phyloP scores from a whole-genome alignment of 345 rosid species.

The Bretschneidera sinensis region DNA sequence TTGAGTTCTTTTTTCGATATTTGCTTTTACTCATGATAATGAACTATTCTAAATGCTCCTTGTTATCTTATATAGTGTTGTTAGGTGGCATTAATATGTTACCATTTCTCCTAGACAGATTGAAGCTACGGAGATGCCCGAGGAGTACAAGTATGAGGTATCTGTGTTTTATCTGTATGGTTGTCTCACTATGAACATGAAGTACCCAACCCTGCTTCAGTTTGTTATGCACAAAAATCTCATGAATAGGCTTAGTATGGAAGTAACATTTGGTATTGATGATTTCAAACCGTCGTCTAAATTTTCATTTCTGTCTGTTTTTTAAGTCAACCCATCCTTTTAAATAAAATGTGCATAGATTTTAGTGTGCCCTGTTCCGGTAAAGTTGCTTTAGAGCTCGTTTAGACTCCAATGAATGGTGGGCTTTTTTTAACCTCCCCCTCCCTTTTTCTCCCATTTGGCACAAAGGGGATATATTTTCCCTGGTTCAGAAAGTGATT shows the following conservation, averaged over 20 bases:
- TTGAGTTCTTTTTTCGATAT: background rate
- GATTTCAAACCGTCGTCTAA: too few relatives aligned
- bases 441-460: background rate
- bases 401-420: too few relatives aligned
- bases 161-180: background rate
- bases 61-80: conserved; percentile 2
- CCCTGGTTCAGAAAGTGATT: conserved; percentile 1
- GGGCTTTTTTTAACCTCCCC: too few relatives aligned
- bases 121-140: conserved; percentile 50
- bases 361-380: too few relatives aligned
- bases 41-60: background rate
- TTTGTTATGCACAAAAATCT: too few relatives aligned
- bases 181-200: too few relatives aligned
- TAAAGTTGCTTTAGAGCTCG: too few relatives aligned
- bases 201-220: too few relatives aligned
- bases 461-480: background rate
- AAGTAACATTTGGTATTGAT: too few relatives aligned
- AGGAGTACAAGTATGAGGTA: conserved; percentile 55
- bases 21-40: background rate
- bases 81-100: conserved; percentile 1
- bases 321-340: too few relatives aligned
- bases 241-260: background rate
- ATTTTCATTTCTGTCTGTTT: too few relatives aligned
- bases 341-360: too few relatives aligned
- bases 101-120: conserved; percentile 36